phyloP scores from a whole-genome alignment of 1,284 basidiomycete genomes.

The Phellopilus nigrolimitatus region DNA sequence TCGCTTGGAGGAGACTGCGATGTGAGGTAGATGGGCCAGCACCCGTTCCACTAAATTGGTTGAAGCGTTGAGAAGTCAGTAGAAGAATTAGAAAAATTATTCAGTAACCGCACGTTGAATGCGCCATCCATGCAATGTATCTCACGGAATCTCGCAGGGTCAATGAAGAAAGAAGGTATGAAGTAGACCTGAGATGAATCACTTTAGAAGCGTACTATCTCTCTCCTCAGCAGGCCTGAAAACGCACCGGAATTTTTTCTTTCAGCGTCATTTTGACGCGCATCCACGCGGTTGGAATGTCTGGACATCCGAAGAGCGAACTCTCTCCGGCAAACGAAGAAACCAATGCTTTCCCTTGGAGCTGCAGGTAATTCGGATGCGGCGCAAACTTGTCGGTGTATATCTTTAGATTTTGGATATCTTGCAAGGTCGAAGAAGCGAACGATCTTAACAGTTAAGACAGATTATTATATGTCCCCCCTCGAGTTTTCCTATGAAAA shows the following conservation, averaged over 20 bases:
- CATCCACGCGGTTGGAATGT: slow-evolving; percentile 49
- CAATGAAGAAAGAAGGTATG: slow-evolving; percentile 63
- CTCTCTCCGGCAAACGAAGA: slow-evolving; percentile 77
- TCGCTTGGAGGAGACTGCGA: slow-evolving; percentile 27
- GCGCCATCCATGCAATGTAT: slow-evolving; percentile 45
- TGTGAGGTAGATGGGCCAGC: slow-evolving; percentile 57
- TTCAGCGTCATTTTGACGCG: slow-evolving; percentile 8
- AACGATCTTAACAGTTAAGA: slow-evolving; percentile 39
- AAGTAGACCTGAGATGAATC: slow-evolving; percentile 38
- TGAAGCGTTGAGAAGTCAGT: neutral
- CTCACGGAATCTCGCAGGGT: slow-evolving; percentile 41
- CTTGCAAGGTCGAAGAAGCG: slow-evolving; percentile 48
- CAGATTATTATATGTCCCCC: slow-evolving; percentile 6
- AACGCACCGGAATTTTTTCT: slow-evolving; percentile 12
- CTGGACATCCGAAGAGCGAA: slow-evolving; percentile 63
- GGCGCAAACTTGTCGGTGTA: slow-evolving; percentile 53
- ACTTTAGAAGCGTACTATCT: neutral
- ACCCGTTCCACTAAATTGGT: slow-evolving; percentile 53
- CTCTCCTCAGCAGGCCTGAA: slow-evolving; percentile 20
- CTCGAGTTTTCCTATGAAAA: neutral
- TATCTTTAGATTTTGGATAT: slow-evolving; percentile 50
- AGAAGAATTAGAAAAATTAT: neutral
- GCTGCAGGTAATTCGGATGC: slow-evolving; percentile 56
- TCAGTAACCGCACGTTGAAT: slow-evolving; percentile 45
- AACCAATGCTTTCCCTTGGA: slow-evolving; percentile 47